Evolutionary conservation across 179 eudicot species (phyloP).

Genomic region (Heliamphora pulchella): DNA sequence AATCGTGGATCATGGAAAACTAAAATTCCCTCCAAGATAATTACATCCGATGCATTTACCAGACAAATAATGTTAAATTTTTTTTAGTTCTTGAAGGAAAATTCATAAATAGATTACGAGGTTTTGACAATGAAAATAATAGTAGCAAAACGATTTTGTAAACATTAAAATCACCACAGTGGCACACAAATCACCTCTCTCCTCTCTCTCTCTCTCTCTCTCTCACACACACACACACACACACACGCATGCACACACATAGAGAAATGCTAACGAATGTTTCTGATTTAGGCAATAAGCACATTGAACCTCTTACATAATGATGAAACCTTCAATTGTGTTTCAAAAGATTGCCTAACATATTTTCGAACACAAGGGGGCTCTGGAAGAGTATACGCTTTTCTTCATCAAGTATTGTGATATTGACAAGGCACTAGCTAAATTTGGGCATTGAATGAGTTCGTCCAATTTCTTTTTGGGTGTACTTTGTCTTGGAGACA

Average conservation of each 20-base stretch:
- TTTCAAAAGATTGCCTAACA: too few species aligned
- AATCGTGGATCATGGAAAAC: slow-evolving; percentile 64
- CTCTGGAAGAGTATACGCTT: too few species aligned
- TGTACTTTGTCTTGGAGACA: too few species aligned
- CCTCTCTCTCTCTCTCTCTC: slow-evolving; percentile 10
- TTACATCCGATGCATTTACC: slow-evolving; percentile 75
- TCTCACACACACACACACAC: not conserved
- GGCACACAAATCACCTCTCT: not conserved
- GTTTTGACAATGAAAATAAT: not conserved
- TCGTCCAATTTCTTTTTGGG: not conserved
- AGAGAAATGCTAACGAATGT: not conserved
- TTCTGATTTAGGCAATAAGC: slow-evolving; percentile 7
- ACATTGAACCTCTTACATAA: not conserved
- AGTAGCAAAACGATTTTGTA: not conserved
- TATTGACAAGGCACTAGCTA: not conserved
- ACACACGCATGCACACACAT: too few species aligned
- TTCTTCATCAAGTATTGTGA: not conserved
- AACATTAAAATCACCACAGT: not conserved
- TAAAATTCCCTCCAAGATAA: slow-evolving; percentile 68
- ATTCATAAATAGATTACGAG: not conserved
- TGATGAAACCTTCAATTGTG: not conserved
- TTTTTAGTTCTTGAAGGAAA: not conserved
- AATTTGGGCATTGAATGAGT: not conserved
- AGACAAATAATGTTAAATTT: slow-evolving; percentile 15
- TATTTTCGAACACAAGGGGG: too few species aligned